A percentile compares a stretch with the other conserved stretches of the same genome.
Evolutionary conservation across 768 basidiomycete genomes (phyloP).

Genomic region (Candolleomyces aberdarensis): DNA sequence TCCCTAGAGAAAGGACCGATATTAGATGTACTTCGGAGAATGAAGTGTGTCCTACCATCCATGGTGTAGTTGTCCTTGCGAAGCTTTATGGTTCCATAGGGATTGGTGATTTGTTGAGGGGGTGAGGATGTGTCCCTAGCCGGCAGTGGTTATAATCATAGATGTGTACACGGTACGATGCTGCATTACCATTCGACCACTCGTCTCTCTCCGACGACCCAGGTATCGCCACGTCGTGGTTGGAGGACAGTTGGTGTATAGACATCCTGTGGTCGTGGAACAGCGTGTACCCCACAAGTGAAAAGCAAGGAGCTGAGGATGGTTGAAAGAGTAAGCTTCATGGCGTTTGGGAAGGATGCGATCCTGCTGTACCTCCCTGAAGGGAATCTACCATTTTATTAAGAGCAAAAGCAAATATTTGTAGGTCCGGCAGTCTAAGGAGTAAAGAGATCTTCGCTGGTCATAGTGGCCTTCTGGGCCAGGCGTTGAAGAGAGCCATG

Average conservation of each 20-base stretch:
- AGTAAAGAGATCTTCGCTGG: no score
- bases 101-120: constrained; percentile 30
- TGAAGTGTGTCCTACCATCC: constrained; percentile 15
- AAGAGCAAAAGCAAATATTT: no score
- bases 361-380: no score
- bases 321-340: no score
- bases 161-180: neutral
- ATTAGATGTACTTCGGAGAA: neutral
- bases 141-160: neutral
- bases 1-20: constrained; percentile 11
- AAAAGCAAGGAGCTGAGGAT: no score
- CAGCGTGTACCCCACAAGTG: no score
- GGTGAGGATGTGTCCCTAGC: constrained; percentile 26
- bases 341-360: no score
- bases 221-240: constrained; percentile 26
- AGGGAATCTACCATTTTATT: no score
- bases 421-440: no score
- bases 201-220: constrained; percentile 30
- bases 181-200: constrained; percentile 34
- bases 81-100: constrained; percentile 23
- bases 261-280: constrained; percentile 27
- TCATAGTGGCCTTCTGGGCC: no score
- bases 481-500: no score
- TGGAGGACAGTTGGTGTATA: constrained; percentile 31
- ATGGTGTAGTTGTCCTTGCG: constrained; percentile 18